These are phyloP conservation scores for Gastrodia elata DNA, from an alignment of 106 monocot genomes.

Conservation along the genomic window DNA sequence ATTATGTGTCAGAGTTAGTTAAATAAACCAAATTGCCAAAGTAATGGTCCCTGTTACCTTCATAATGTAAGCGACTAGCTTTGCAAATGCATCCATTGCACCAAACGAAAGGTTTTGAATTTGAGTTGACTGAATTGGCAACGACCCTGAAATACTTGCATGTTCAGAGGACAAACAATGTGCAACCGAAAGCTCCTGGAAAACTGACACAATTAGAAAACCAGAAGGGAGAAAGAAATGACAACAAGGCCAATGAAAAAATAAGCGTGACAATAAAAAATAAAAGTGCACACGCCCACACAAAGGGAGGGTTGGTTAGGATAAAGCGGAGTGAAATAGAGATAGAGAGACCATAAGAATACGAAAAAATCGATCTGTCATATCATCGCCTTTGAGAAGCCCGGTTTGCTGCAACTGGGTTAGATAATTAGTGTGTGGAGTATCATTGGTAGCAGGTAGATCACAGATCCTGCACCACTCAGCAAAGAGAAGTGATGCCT, in stretches of 20 bases:
- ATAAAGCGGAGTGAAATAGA: not conserved
- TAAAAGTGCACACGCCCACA: not conserved
- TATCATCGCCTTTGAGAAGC: slow-evolving; percentile 83
- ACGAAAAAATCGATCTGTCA: slow-evolving; percentile 74
- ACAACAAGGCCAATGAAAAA: not conserved
- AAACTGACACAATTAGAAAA: not conserved
- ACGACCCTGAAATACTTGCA: slow-evolving; percentile 18
- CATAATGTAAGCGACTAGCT: slow-evolving; percentile 51
- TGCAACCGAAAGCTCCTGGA: slow-evolving; percentile 67
- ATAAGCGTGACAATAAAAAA: not conserved
- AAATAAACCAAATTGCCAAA: not conserved
- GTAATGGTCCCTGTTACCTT: slow-evolving; percentile 49
- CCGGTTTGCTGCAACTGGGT: slow-evolving; percentile 79
- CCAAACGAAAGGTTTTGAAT: slow-evolving; percentile 58
- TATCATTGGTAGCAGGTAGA: slow-evolving; percentile 50
- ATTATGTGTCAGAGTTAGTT: not conserved
- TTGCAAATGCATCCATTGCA: slow-evolving; percentile 72
- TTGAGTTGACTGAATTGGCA: slow-evolving; percentile 36
- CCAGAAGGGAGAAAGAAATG: not conserved
- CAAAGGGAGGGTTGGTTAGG: not conserved
- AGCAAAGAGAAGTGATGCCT: slow-evolving; percentile 58
- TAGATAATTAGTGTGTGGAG: slow-evolving; percentile 51
- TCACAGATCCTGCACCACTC: slow-evolving; percentile 85
- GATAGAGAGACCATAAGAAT: slow-evolving; percentile 44
- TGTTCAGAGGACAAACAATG: slow-evolving; percentile 60